These are phyloP conservation scores for Plasmodium gaboni DNA, from an alignment of 169 alveolate species.

Conservation along the genomic window DNA sequence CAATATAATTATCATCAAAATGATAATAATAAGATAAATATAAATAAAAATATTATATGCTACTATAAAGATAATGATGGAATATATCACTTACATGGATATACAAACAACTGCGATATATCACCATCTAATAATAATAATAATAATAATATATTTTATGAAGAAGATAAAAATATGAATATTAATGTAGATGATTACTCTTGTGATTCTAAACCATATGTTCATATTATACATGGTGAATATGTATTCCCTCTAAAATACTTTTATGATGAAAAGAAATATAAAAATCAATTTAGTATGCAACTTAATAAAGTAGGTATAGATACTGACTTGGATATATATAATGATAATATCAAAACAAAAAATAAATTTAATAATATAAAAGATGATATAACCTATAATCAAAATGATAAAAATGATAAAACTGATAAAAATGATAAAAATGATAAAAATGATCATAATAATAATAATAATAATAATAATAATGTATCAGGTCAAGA, in stretches of 20 bases:
- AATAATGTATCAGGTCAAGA: background rate
- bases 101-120: background rate
- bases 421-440: background rate
- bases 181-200: background rate
- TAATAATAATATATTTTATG: background rate
- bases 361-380: background rate
- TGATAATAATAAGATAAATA: background rate
- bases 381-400: background rate
- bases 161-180: background rate
- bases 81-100: background rate
- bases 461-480: background rate
- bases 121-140: background rate
- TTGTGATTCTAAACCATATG: constrained; percentile 35
- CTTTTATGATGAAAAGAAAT: background rate
- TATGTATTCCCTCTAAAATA: constrained; percentile 39
- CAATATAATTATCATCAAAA: background rate
- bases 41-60: background rate
- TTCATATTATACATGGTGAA: constrained; percentile 12
- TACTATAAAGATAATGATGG: background rate
- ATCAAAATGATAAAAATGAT: background rate
- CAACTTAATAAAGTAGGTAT: constrained; percentile 15
- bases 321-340: constrained; percentile 22
- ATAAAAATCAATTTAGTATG: background rate
- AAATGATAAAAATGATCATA: background rate
- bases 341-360: background rate